Evolutionary conservation across 495 filamentous ascomycete genomes (phyloP), one percentile per base, ranked within the genome.

Genomic region (Tuber aestivum): DNA sequence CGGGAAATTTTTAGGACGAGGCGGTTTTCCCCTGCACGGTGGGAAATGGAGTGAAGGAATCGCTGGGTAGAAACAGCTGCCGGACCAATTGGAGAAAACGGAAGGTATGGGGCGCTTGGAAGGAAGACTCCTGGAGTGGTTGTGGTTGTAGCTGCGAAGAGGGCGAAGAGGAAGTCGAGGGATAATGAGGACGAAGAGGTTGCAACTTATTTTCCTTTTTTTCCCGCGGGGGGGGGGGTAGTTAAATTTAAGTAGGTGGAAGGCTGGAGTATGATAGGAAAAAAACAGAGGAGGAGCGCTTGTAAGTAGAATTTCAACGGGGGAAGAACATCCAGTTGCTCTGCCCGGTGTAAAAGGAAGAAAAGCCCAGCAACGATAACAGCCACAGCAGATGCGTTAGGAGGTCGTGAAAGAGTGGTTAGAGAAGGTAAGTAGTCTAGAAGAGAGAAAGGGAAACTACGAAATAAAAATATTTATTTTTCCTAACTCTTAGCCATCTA

Each of bases 241-340:
- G 50, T 69, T 37, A 27, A 69, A 56, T 56, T 61, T n/a, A 20
- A 35, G 70, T n/a, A 48, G 71, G 72, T 70, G 76, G 76, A 80
- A 73, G 75, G 78, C 70, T 78, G 73, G 78, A 77, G 72, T 73
- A 65, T 65, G 56, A 35, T 35, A 65, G 76, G 80, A 81, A 78
- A 78, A 78, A 80, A 72, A 76, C 70, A 70, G 81, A 82, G 70
- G 72, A 77, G 71, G 56, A 65, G 27, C 27, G 27, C 56, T 65
- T 35, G 27, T 65, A 8, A 35, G 27, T 35, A 61, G 27, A 27
- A 65, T 32, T 65, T 65, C 56, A 35, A 65, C 56, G 27, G 56
- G 27, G 27, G 23, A 65, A 35, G 56, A 65, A 65, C 27, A 27
- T 20, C 56, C 14, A 35, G 56, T 65, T 35, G 27, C 14, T 65